Base-by-base conservation (phyloP, 345 rosid species). In the Rhizophora apiculata region DNA sequence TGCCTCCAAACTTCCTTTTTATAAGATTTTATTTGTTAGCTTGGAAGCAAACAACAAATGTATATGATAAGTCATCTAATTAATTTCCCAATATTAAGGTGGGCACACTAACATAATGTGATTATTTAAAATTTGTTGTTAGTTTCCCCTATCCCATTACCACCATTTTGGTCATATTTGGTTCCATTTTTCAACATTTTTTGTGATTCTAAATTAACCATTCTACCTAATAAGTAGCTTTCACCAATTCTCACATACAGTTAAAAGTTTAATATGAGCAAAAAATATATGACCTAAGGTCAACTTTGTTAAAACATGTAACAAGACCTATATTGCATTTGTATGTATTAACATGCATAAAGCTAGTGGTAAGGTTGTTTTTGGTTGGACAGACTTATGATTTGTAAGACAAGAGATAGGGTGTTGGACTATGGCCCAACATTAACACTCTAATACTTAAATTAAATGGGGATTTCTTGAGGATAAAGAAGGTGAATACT, bases 11-110 rank as follows among this genome's bases (percentile, higher is more conserved):
- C 52, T 55, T 43, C 11, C 15, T 46, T 24, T 62, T 75, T 46
- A 72, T 64, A 6, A 63, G 13, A 49, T 36, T 67, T 54, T 63
- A 30, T 58, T 16, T 63, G 34, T 72, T 78, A 87, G 88, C 73
- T 78, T 72, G 74, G 80, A 70, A 81, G 69, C 62, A 66, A 72
- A 61, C 81, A 71, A 22, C 77, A 65, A 18, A 39, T 60, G 19
- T 30, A 78, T 68, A 63, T 62, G 11, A 77, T 67, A n/a, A 80
- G 82, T 72, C 68, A 67, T 74, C 66, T 72, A 10, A 68, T 74
- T 63, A 74, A 72, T 70, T 43, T 70, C 59, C 83, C 82, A 48
- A 62, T 76, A 6, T 66, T 75, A 71, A 81, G 88, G 85, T 85
- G 73, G 22, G 26, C 3, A 46, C 5, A 19, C 51, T 43, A 8